Base-by-base conservation (phyloP, 164 flowering plant genomes). In the Warburgia ugandensis region DNA sequence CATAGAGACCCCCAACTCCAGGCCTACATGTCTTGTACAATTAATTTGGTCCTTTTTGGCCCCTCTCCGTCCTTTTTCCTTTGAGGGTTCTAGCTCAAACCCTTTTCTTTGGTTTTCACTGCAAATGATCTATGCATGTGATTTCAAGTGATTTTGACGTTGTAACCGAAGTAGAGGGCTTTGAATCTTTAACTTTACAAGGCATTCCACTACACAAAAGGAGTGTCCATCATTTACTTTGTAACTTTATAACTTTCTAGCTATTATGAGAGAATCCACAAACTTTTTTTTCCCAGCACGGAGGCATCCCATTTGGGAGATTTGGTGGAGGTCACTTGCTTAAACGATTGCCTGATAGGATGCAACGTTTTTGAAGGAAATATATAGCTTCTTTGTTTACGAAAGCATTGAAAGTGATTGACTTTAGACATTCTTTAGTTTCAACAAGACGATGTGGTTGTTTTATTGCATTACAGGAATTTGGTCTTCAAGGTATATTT, bases 191-290 rank as follows among this genome's bases (percentile, higher is more conserved):
- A 23, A n/a, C 47, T 43, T 43, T 43, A 43, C 25, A 23, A 29
- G 14, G 47, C 28, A 43, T 14, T 16, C 19, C 29, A 10, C 47
- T 12, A 23, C 47, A 25, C 5, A 39, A 39, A 39, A 16, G 6
- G 21, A 39, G 43, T 22, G 47, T 9, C 28, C 47, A 22, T 12
- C 49, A 26, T 16, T 26, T 45, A n/a, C n/a, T n/a, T 45, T 16
- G 5, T 20, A 14, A 27, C 30, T 45, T 45, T 28, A 28, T 26
- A 10, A 45, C 49, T 27, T 26, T 27, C 7, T 12, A 1, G 20
- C 20, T 25, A 45, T 45, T 32, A 28, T 26, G 8, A 28, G 49
- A 45, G 49, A 45, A 45, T 45, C 49, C 49, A 45, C 21, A 45
- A n/a, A n/a, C n/a, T n/a, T n/a, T n/a, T n/a, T n/a, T n/a, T n/a